These are phyloP conservation scores for Huiozyma sinensis DNA, from an alignment of 805 yeast genomes.

Conservation along the genomic window DNA sequence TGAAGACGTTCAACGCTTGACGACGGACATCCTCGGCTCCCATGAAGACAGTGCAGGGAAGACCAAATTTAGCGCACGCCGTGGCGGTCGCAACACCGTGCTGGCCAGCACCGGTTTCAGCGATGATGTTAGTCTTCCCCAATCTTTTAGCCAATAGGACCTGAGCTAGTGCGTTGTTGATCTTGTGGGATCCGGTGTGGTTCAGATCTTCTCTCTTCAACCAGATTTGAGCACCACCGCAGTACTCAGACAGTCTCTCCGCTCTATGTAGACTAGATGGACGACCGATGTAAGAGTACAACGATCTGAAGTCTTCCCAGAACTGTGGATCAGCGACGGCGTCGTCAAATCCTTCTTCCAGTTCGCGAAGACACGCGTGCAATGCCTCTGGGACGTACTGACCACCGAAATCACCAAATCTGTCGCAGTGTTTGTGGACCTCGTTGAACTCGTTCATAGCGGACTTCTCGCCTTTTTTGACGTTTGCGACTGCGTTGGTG, in stretches of 20 bases:
- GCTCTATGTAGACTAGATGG: conserved; percentile 91
- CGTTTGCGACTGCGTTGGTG: conserved; percentile 13
- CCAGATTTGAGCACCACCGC: conserved; percentile 97
- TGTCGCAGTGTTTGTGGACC: conserved; percentile 55
- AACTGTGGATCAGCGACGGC: conserved; percentile 84
- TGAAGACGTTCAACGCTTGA: conserved; percentile 94
- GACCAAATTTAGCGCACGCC: conserved; percentile 85
- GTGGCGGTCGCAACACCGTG: conserved; percentile 92
- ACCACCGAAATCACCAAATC: conserved; percentile 95
- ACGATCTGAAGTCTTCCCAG: conserved; percentile 83
- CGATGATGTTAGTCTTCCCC: conserved; percentile 68
- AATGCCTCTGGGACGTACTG: conserved; percentile 97
- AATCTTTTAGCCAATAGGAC: conserved; percentile 68
- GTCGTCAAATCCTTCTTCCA: conserved; percentile 76
- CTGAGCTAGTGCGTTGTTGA: conserved; percentile 77
- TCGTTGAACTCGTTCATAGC: conserved; percentile 37
- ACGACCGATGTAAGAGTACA: conserved; percentile 90
- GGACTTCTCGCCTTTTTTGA: conserved; percentile 12
- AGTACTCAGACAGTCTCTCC: conserved; percentile 75
- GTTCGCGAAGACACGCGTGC: conserved; percentile 80
- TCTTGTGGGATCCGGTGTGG: conserved; percentile 84
- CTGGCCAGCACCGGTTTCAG: conserved; percentile 91
- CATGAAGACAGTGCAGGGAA: conserved; percentile 92
- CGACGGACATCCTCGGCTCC: conserved; percentile 99
- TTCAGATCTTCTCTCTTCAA: conserved; percentile 92